Evolutionary conservation across 2,329 filamentous ascomycete species (phyloP).

Genomic region (Aspergillus novofumigatus): DNA sequence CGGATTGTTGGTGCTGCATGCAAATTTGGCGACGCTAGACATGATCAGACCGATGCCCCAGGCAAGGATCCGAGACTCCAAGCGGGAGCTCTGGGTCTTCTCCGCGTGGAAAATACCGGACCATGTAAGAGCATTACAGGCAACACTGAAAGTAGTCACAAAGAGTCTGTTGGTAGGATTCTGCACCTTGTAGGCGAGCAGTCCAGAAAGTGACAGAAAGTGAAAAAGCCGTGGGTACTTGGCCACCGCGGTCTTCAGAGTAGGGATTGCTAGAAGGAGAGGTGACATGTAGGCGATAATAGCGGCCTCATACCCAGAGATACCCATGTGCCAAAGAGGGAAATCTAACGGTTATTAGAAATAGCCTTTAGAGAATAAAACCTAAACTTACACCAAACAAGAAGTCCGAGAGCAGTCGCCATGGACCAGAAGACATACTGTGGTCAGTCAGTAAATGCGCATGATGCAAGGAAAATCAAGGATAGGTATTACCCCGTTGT

Average conservation of each 20-base stretch:
- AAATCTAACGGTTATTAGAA: conserved; percentile 60
- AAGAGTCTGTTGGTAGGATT: conserved; percentile 73
- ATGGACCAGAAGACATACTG: conserved; percentile 96
- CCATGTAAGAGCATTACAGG: conserved; percentile 79
- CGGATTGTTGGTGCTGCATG: conserved; percentile 91
- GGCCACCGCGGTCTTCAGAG: conserved; percentile 64
- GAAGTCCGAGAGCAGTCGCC: conserved; percentile 79
- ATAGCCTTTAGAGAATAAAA: background rate
- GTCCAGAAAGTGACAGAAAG: conserved; percentile 70
- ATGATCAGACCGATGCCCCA: conserved; percentile 78
- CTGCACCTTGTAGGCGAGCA: conserved; percentile 73
- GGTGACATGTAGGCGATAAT: conserved; percentile 83
- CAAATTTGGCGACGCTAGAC: conserved; percentile 87
- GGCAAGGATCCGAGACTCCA: conserved; percentile 78
- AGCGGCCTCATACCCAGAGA: conserved; percentile 89
- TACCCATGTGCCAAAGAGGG: conserved; percentile 97
- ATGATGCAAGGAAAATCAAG: background rate
- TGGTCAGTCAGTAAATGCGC: conserved; percentile 19
- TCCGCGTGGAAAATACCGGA: conserved; percentile 76
- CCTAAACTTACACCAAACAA: conserved; percentile 79
- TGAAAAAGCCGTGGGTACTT: conserved; percentile 69
- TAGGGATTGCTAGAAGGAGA: conserved; percentile 66
- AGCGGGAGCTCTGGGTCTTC: conserved; percentile 64
- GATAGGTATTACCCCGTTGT: conserved; percentile 68
- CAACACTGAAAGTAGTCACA: conserved; percentile 74